Conservation (phyloP, 2,329 filamentous ascomycete species). For the Botrytis galanthina region DNA sequence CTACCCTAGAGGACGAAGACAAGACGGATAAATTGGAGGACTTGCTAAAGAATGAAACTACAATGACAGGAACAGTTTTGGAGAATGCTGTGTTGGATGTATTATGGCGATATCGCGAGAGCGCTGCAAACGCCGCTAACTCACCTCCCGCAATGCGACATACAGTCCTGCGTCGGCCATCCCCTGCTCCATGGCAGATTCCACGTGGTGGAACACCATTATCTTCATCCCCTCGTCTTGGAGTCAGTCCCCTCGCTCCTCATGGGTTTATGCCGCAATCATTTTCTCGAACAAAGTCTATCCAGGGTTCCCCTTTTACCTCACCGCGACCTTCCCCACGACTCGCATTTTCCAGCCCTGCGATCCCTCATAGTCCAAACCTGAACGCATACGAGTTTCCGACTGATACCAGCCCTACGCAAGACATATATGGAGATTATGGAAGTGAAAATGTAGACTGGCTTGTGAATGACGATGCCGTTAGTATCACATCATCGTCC, state of each 20-base stretch:
- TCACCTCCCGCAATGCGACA: conserved; percentile 85
- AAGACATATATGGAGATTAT: conserved; percentile 86
- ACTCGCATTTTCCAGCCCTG: conserved; percentile 82
- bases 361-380: conserved; percentile 89
- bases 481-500: conserved; percentile 75
- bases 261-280: conserved; percentile 78
- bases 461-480: conserved; percentile 86
- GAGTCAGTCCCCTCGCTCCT: conserved; percentile 78
- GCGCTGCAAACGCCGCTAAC: conserved; percentile 59
- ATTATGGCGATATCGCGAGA: conserved; percentile 78
- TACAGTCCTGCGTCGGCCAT: conserved; percentile 84
- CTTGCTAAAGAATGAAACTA: conserved; percentile 75
- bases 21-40: conserved; percentile 91
- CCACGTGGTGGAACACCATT: conserved; percentile 68
- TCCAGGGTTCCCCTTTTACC: conserved; percentile 83
- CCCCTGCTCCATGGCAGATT: conserved; percentile 89
- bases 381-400: conserved; percentile 93
- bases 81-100: conserved; percentile 91
- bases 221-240: conserved; percentile 77
- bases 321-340: conserved; percentile 91
- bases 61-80: conserved; percentile 69
- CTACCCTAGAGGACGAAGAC: conserved; percentile 84
- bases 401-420: conserved; percentile 74
- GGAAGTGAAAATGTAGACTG: conserved; percentile 95
- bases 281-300: conserved; percentile 74